Percentiles rank a stretch among this genome's conserved stretches.
These are phyloP conservation scores for Phialophora tarda DNA, from an alignment of 2,329 filamentous ascomycete genomes.

Conservation along the genomic window DNA sequence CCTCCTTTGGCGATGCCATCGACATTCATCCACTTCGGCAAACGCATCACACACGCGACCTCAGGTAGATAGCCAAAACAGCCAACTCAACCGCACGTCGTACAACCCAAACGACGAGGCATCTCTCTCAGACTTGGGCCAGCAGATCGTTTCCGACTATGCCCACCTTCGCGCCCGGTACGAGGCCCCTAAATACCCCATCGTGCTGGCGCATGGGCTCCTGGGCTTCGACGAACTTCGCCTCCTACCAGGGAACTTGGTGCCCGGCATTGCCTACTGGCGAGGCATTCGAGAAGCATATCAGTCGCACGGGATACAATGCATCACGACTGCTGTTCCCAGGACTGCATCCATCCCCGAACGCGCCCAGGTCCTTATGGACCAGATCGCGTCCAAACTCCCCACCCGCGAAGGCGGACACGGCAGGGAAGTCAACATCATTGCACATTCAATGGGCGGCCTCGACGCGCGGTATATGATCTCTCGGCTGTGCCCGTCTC, in stretches of 20 bases:
- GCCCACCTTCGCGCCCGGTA: constrained; percentile 64
- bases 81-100: constrained; percentile 7
- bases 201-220: constrained; percentile 69
- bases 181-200: constrained; percentile 62
- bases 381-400: constrained; percentile 59
- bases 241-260: constrained; percentile 54
- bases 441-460: constrained; percentile 66
- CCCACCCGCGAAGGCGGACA: constrained; percentile 12
- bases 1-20: background rate
- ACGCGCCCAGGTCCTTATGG: constrained; percentile 60
- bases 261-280: constrained; percentile 69
- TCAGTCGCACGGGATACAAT: constrained; percentile 61
- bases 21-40: constrained; percentile 2
- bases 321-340: constrained; percentile 66
- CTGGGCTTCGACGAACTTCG: constrained; percentile 69
- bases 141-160: constrained; percentile 65
- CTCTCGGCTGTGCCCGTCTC: constrained; percentile 56
- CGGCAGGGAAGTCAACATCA: constrained; percentile 67
- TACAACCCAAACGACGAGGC: constrained; percentile 23
- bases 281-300: constrained; percentile 66
- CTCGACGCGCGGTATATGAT: constrained; percentile 70
- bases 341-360: constrained; percentile 65
- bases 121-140: constrained; percentile 51
- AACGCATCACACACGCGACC: background rate
- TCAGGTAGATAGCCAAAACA: constrained; percentile 5